phyloP scores from a whole-genome alignment of 306 rosid genomes.

The Bauhinia variegata region DNA sequence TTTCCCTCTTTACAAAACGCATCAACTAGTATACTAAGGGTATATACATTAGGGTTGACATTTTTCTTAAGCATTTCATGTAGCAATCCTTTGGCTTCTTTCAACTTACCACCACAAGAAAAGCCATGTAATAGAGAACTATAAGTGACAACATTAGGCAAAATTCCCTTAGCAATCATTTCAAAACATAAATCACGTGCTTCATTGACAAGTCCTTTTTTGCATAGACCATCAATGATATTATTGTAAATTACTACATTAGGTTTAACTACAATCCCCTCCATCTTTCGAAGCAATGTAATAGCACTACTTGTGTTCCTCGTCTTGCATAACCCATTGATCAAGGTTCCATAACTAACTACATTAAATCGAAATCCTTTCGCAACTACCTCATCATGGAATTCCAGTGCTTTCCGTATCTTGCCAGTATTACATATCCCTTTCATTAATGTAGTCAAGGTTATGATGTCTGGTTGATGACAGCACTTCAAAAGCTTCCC shows the following conservation, averaged over 20 bases:
- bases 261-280: neutral
- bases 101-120: conserved; percentile 20
- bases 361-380: no score
- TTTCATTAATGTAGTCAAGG: no score
- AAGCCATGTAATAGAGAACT: conserved; percentile 23
- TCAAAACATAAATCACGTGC: conserved; percentile 14
- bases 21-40: conserved; percentile 15
- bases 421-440: no score
- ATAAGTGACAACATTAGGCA: neutral
- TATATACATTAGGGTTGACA: conserved; percentile 9
- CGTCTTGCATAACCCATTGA: no score
- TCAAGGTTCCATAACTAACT: no score
- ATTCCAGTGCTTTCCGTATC: no score
- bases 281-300: no score
- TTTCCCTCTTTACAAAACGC: conserved; percentile 15
- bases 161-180: conserved; percentile 24
- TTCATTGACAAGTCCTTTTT: conserved; percentile 10
- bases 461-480: no score
- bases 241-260: neutral
- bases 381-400: no score
- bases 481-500: no score
- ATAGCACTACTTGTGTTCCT: no score
- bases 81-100: conserved; percentile 22
- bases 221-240: conserved; percentile 29
- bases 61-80: conserved; percentile 9